Evolutionary conservation across 2,329 filamentous ascomycete genomes (phyloP), one percentile per base, ranked within the genome.

Genomic region (Pseudofabraea citricarpa): DNA sequence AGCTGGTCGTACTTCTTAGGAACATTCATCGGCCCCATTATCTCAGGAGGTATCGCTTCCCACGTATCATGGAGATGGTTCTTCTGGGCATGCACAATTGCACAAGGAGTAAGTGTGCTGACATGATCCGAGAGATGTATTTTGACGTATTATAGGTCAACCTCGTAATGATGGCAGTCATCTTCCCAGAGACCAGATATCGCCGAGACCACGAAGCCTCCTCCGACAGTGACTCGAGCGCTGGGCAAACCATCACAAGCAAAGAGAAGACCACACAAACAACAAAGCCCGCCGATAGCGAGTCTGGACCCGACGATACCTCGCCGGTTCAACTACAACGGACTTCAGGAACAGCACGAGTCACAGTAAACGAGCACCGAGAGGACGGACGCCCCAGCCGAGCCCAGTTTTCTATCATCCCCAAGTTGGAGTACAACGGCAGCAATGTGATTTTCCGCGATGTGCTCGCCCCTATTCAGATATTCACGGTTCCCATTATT

Each of bases 171-270:
- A 55, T 66, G 74, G 53, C 81, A 19, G 76, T 80, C 55, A 65
- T 75, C 54, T 81, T 81, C 52, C 79, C 79, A 0, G 79, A 83
- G 56, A 82, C 79, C 0, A 74, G 74, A 44, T 83, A 71, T 63
- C 70, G 72, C 44, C 73, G 78, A 13, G 13, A 40, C 19, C 12
- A 10, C 16, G 24, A 19, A 29, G 13, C 5, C 27, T 39, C 18
- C 36, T 48, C 32, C 37, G 41, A 29, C 29, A 7, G 10, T 4
- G 35, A 37, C 2, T 37, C 10, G 4, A 37, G 35, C 20, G 21
- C 31, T 29, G 3, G 54, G 56, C 1, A 47, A 48, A 32, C 56
- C 62, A 23, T 26, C 54, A 16, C 35, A 37, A 13, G 35, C 33
- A 29, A 12, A 23, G 36, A 38, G 21, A 16, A 26, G 40, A 6